phyloP scores from a whole-genome alignment of 768 basidiomycete species.

The Leucosporidium scottii region DNA sequence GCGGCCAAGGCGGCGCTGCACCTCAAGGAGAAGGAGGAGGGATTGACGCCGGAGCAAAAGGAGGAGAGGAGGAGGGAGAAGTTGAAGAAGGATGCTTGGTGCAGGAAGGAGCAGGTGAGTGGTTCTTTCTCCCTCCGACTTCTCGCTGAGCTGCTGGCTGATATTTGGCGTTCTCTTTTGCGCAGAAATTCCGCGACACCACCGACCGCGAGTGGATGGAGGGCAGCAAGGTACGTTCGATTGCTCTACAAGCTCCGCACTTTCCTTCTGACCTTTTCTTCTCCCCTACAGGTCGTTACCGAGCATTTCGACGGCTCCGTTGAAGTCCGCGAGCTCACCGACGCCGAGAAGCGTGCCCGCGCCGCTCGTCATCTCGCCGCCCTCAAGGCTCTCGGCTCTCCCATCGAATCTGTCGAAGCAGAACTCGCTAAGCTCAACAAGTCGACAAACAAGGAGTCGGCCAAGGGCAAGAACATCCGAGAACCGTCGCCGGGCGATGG shows the following conservation, averaged over 20 bases:
- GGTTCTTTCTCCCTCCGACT: neutral
- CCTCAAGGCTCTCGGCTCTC: slow-evolving; percentile 21
- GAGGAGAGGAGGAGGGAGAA: slow-evolving; percentile 21
- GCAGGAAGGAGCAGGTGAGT: slow-evolving; percentile 17
- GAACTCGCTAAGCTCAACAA: slow-evolving; percentile 21
- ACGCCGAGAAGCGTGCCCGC: slow-evolving; percentile 18
- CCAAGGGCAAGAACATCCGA: slow-evolving; percentile 1
- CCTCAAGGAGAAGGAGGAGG: slow-evolving; percentile 1
- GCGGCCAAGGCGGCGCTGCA: neutral
- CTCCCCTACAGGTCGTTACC: slow-evolving; percentile 13
- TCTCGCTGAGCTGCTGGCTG: neutral
- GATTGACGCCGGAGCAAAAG: slow-evolving; percentile 5
- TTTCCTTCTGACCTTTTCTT: neutral
- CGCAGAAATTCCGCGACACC: slow-evolving; percentile 19
- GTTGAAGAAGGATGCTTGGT: slow-evolving; percentile 30
- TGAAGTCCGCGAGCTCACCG: slow-evolving; percentile 16
- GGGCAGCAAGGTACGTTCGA: slow-evolving; percentile 5
- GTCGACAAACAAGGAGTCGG: slow-evolving; percentile 4
- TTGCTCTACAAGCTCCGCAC: neutral
- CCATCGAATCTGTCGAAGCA: slow-evolving; percentile 18
- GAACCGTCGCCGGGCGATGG: no score
- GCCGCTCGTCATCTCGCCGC: slow-evolving; percentile 32
- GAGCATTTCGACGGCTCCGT: slow-evolving; percentile 14
- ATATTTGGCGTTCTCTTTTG: no score
- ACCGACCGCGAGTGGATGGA: slow-evolving; percentile 14